Conservation (phyloP, 306 rosid genomes). For the Cucumis cinereus region DNA sequence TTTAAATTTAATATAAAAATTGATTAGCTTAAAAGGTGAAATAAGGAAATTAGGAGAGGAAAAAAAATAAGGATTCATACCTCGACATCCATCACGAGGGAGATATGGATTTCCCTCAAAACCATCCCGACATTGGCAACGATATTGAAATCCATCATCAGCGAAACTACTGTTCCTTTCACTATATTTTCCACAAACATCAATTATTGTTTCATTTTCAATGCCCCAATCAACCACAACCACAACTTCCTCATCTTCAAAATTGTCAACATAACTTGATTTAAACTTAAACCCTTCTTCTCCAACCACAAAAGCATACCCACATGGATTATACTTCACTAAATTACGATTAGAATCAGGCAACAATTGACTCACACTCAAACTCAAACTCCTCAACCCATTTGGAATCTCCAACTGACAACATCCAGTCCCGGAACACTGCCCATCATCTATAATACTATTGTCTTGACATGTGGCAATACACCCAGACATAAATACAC, state of each 20-base stretch:
- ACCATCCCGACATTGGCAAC: constrained; percentile 24
- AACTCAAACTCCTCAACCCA: background rate
- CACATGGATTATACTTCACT: constrained; percentile 8
- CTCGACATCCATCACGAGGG: constrained; percentile 19
- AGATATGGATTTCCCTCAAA: constrained; percentile 36
- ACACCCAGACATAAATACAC: constrained; percentile 17
- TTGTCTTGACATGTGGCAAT: background rate
- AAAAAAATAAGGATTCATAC: background rate
- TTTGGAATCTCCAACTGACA: constrained; percentile 21
- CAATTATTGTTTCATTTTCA: background rate
- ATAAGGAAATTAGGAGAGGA: too few species aligned
- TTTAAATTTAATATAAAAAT: too few species aligned
- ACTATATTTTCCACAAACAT: constrained; percentile 1
- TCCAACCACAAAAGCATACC: constrained; percentile 17
- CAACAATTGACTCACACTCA: accelerated
- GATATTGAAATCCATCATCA: constrained; percentile 10
- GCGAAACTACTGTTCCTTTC: background rate
- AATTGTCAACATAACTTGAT: background rate
- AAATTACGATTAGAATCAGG: too few species aligned
- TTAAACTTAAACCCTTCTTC: constrained; percentile 11
- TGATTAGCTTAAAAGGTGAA: too few species aligned
- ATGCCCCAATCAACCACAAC: constrained; percentile 32
- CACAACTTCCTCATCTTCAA: background rate
- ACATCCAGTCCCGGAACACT: constrained; percentile 30
- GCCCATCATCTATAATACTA: background rate